A percentile compares a stretch with the other conserved stretches of the same genome.
Conservation (phyloP, 148 eudicot species). For the Suaeda aralocaspica region DNA sequence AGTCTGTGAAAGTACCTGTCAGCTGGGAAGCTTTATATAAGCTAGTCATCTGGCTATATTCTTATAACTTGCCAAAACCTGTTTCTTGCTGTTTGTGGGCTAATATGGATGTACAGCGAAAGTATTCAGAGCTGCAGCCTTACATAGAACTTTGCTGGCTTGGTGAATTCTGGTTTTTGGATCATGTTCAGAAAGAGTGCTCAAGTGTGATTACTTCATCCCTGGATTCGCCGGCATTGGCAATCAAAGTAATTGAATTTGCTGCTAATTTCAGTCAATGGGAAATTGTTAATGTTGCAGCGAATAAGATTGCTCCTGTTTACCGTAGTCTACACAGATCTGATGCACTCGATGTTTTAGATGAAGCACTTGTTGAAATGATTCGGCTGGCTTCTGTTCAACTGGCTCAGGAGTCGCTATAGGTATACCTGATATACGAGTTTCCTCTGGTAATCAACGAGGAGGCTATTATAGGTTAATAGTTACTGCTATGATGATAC, state of each 20-base stretch:
- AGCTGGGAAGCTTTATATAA: slow-evolving; percentile 61
- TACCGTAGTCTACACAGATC: slow-evolving; percentile 49
- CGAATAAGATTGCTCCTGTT: slow-evolving; percentile 50
- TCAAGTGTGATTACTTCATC: slow-evolving; percentile 36
- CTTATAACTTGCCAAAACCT: slow-evolving; percentile 52
- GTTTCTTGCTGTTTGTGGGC: slow-evolving; percentile 69
- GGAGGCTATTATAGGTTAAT: too few species aligned
- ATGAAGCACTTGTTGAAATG: slow-evolving; percentile 57
- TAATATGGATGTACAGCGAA: slow-evolving; percentile 43
- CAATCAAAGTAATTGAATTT: slow-evolving; percentile 50
- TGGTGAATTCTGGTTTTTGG: slow-evolving; percentile 65
- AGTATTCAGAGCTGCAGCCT: slow-evolving; percentile 44
- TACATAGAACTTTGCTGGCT: slow-evolving; percentile 79
- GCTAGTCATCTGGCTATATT: slow-evolving; percentile 72
- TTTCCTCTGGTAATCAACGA: background rate
- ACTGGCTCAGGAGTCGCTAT: slow-evolving; percentile 37
- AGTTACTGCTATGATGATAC: too few species aligned
- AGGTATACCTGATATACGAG: background rate
- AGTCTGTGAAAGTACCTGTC: slow-evolving; percentile 53
- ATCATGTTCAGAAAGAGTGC: slow-evolving; percentile 45
- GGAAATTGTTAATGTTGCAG: slow-evolving; percentile 58
- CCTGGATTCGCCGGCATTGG: slow-evolving; percentile 50
- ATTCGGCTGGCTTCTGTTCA: slow-evolving; percentile 73
- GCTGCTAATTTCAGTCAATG: slow-evolving; percentile 61
- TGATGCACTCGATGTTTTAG: slow-evolving; percentile 60